Conservation (phyloP, 768 basidiomycete genomes). For the Agaricus sinodeliciosus region DNA sequence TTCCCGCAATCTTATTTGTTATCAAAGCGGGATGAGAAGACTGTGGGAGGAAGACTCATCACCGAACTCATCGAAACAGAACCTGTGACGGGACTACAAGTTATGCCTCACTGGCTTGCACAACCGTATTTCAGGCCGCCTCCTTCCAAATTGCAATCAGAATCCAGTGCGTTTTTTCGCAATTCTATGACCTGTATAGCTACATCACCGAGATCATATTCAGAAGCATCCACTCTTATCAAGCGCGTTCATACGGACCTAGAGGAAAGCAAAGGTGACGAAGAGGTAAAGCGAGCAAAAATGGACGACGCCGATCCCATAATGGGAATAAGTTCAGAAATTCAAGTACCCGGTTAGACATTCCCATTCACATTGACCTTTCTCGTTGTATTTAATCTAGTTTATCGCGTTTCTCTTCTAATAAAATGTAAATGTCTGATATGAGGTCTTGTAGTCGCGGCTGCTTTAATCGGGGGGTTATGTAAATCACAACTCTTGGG, state of each 20-base stretch:
- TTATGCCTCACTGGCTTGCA: conserved; percentile 42
- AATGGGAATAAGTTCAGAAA: no score
- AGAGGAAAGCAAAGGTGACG: not conserved
- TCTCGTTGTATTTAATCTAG: no score
- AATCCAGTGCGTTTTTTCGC: not conserved
- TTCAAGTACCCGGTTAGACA: no score
- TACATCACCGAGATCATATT: not conserved
- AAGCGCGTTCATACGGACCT: not conserved
- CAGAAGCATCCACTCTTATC: not conserved
- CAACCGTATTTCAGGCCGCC: conserved; percentile 61
- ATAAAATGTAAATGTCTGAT: no score
- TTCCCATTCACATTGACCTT: no score
- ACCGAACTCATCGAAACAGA: conserved; percentile 26
- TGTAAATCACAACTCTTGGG: no score
- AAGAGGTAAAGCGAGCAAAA: not conserved
- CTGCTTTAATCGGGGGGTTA: no score
- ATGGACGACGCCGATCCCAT: not conserved
- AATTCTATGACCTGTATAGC: no score
- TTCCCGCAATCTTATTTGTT: not conserved
- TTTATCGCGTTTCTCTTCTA: no score
- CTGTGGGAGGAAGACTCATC: conserved; percentile 19
- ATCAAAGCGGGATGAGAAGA: conserved; percentile 39
- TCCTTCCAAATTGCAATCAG: conserved; percentile 2
- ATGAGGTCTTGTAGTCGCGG: no score
- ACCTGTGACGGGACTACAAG: conserved; percentile 27